phyloP scores from a whole-genome alignment of 176 grass and related monocot species.

The Alloteropsis semialata region DNA sequence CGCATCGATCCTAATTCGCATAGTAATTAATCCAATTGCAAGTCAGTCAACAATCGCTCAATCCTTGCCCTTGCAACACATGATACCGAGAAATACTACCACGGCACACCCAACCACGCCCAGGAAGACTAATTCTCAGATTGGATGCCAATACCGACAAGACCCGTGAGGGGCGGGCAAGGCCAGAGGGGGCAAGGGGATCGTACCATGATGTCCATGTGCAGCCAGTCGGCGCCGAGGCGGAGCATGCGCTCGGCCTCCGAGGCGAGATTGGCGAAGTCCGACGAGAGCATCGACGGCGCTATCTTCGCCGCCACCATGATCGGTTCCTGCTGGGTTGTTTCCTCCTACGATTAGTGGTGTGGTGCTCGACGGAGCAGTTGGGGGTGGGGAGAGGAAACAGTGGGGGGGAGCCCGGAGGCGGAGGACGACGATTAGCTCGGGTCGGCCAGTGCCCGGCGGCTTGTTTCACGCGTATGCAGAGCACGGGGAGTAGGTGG shows the following conservation, averaged over 20 bases:
- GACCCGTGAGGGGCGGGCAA: background rate
- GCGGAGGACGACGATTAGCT: background rate
- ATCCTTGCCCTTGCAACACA: background rate
- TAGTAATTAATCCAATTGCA: background rate
- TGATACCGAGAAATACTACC: background rate
- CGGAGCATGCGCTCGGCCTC: slow-evolving; percentile 77
- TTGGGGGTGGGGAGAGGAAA: background rate
- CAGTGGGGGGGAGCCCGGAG: background rate
- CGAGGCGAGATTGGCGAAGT: slow-evolving; percentile 71
- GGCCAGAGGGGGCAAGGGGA: background rate
- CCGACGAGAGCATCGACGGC: slow-evolving; percentile 92
- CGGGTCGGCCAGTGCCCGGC: background rate
- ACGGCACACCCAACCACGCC: background rate
- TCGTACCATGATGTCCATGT: slow-evolving; percentile 99
- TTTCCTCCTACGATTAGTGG: background rate
- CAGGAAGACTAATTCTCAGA: background rate
- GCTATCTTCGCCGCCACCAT: slow-evolving; percentile 58
- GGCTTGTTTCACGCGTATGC: background rate
- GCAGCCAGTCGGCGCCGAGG: slow-evolving; percentile 98
- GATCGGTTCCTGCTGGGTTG: slow-evolving; percentile 6
- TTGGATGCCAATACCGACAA: background rate
- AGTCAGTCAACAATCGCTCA: background rate
- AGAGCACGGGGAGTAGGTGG: background rate
- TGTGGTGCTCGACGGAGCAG: background rate
- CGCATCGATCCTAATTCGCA: background rate